Percentiles rank a stretch among this genome's conserved stretches.
Conservation (phyloP, 2,329 filamentous ascomycete genomes). For the Aspergillus sp. region DNA sequence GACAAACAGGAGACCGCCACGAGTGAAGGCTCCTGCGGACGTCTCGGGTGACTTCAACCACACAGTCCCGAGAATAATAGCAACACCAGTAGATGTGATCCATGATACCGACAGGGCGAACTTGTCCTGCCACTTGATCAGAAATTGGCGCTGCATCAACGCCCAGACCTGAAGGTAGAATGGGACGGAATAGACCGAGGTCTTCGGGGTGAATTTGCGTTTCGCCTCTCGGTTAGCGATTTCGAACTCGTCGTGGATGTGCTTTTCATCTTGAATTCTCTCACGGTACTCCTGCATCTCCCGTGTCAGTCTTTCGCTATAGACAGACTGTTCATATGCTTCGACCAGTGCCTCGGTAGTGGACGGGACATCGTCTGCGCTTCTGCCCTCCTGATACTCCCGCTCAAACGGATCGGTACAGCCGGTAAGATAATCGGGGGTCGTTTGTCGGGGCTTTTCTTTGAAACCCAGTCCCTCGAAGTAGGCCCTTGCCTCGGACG, state of each 20-base stretch:
- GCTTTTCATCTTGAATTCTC: constrained; percentile 62
- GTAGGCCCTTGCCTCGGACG: constrained; percentile 66
- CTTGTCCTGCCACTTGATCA: constrained; percentile 82
- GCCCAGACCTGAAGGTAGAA: constrained; percentile 83
- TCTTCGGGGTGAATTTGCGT: constrained; percentile 66
- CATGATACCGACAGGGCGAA: constrained; percentile 74
- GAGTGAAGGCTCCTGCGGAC: constrained; percentile 70
- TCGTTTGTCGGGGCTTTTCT: constrained; percentile 73
- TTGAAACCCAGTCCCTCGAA: constrained; percentile 76
- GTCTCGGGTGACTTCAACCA: constrained; percentile 68
- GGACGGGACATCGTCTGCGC: constrained; percentile 65
- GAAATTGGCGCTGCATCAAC: constrained; percentile 78
- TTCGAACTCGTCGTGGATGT: constrained; percentile 73
- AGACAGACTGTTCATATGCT: constrained; percentile 67
- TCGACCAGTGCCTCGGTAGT: constrained; percentile 64
- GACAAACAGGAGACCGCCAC: constrained; percentile 79
- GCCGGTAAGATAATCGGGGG: constrained; percentile 76
- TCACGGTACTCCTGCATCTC: constrained; percentile 71
- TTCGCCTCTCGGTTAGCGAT: constrained; percentile 75
- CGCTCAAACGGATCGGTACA: constrained; percentile 84
- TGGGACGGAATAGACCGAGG: constrained; percentile 78
- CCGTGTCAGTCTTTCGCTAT: constrained; percentile 54
- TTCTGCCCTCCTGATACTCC: constrained; percentile 68
- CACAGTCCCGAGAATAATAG: constrained; percentile 75
- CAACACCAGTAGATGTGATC: constrained; percentile 69